Evolutionary conservation across 805 yeast species (phyloP).

Genomic region (Ascoidea tarda): DNA sequence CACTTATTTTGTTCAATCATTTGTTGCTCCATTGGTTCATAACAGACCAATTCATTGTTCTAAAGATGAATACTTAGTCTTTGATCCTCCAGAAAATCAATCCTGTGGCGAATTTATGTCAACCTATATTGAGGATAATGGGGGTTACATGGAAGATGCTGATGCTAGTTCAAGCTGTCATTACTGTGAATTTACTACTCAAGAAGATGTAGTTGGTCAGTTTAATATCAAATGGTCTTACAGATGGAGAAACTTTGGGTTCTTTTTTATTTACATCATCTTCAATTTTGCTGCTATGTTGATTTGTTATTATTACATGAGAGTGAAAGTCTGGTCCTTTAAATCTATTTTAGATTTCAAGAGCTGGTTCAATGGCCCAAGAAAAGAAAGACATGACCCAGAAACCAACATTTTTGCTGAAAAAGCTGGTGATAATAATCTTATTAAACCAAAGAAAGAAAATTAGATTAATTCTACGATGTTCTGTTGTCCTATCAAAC

Average conservation of each 20-base stretch:
- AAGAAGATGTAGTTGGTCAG: constrained; percentile 18
- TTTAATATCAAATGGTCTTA: constrained; percentile 25
- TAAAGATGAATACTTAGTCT: constrained; percentile 20
- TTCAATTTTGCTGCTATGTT: constrained; percentile 28
- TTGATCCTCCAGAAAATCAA: constrained; percentile 31
- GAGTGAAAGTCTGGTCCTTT: constrained; percentile 23
- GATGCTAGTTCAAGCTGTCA: constrained; percentile 24
- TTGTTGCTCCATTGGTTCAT: constrained; percentile 26
- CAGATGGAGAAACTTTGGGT: constrained; percentile 58
- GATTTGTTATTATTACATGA: constrained; percentile 19
- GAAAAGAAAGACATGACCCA: constrained; percentile 32
- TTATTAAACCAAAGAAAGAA: constrained; percentile 10
- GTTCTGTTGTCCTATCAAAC: no score
- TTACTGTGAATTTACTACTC: constrained; percentile 23
- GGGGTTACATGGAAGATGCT: constrained; percentile 33
- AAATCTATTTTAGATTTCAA: constrained; percentile 21
- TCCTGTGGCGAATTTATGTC: constrained; percentile 33
- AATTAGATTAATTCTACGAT: no score
- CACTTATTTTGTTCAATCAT: constrained; percentile 30
- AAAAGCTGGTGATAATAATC: constrained; percentile 24
- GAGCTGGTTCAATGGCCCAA: constrained; percentile 27
- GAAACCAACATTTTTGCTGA: constrained; percentile 27
- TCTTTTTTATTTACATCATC: constrained; percentile 29
- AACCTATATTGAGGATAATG: constrained; percentile 19
- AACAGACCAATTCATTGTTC: constrained; percentile 23